These are phyloP conservation scores for Jacaranda copaia DNA, from an alignment of 257 asterid genomes.

Conservation along the genomic window DNA sequence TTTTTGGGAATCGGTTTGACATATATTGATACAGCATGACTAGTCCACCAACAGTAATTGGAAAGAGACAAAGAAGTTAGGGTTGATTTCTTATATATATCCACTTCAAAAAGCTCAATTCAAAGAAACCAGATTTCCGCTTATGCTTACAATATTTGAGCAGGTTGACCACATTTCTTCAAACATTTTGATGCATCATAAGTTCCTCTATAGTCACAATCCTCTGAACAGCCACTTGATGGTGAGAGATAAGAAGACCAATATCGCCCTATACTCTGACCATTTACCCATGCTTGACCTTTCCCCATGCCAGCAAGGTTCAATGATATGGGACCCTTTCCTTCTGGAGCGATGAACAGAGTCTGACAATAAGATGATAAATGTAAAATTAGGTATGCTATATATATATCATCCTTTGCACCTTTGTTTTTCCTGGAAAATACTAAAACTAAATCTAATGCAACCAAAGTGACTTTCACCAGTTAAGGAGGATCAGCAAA, in stretches of 20 bases:
- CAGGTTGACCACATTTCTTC: conserved; percentile 82
- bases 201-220: conserved; percentile 79
- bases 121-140: neutral
- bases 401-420: no score
- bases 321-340: conserved; percentile 63
- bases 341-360: conserved; percentile 62
- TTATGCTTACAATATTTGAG: conserved; percentile 69
- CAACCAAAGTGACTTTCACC: no score
- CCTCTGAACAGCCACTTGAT: conserved; percentile 69
- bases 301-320: conserved; percentile 81
- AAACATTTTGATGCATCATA: conserved; percentile 68
- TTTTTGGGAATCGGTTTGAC: no score
- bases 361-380: conserved; percentile 45
- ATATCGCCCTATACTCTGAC: conserved; percentile 70
- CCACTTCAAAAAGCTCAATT: neutral
- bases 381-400: neutral
- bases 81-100: neutral
- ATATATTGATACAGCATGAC: no score
- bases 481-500: no score
- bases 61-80: neutral
- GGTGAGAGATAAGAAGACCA: conserved; percentile 82
- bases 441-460: no score
- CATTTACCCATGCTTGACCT: conserved; percentile 83
- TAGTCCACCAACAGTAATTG: neutral
- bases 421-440: no score